A percentile compares a stretch with the other conserved stretches of the same genome.
Conservation (phyloP, 192 early-diverging fungal species). For the Tieghemiomyces parasiticus region DNA sequence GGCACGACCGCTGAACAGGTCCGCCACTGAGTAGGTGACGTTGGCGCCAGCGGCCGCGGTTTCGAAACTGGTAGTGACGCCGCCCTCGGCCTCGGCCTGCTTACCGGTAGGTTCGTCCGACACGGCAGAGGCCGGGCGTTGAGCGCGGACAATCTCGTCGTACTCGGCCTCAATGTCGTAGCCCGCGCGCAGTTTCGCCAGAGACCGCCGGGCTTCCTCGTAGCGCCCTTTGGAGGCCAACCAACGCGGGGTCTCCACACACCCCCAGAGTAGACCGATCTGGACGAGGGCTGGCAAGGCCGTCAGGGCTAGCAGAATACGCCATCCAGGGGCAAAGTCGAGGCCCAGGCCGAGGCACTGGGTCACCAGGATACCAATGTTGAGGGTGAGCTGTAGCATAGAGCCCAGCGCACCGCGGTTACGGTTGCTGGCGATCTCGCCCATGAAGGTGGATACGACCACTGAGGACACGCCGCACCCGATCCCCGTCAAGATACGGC, state of each 20-base stretch:
- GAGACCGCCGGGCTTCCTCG: slow-evolving; percentile 35
- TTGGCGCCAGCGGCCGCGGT: too few relatives aligned
- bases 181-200: slow-evolving; percentile 36
- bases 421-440: slow-evolving; percentile 31
- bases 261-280: slow-evolving; percentile 42
- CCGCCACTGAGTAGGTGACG: slow-evolving; percentile 26
- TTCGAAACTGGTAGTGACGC: slow-evolving; percentile 19
- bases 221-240: slow-evolving; percentile 44
- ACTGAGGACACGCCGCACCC: slow-evolving; percentile 41
- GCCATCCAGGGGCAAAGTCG: slow-evolving; percentile 27
- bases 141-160: slow-evolving; percentile 37
- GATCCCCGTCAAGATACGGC: slow-evolving; percentile 35
- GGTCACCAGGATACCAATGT: slow-evolving; percentile 38
- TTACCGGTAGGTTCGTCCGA: not conserved
- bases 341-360: slow-evolving; percentile 25
- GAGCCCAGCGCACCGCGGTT: slow-evolving; percentile 31
- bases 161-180: slow-evolving; percentile 44
- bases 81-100: slow-evolving; percentile 17
- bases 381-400: slow-evolving; percentile 38
- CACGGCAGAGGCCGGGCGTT: slow-evolving; percentile 18
- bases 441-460: slow-evolving; percentile 36
- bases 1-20: slow-evolving; percentile 35
- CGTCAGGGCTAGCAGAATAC: slow-evolving; percentile 29
- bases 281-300: slow-evolving; percentile 20
- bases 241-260: slow-evolving; percentile 66